A percentile compares a stretch with the other conserved stretches of the same genome.
These are phyloP conservation scores for Hanseniaspora occidentalis DNA, from an alignment of 805 yeast species.

Conservation along the genomic window DNA sequence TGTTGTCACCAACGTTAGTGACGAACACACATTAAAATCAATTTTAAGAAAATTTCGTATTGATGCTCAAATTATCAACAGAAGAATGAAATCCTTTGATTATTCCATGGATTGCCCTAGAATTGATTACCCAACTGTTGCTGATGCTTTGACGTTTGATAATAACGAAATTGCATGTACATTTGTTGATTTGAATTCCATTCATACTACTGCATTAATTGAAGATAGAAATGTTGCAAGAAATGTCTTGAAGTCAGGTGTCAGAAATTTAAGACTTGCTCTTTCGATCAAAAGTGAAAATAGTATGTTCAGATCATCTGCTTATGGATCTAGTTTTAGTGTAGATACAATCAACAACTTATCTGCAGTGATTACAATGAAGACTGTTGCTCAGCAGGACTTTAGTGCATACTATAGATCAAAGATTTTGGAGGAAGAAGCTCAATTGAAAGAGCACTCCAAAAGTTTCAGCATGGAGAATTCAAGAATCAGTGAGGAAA, in stretches of 20 bases:
- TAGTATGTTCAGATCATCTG: conserved; percentile 33
- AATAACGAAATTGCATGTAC: conserved; percentile 44
- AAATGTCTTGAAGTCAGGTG: conserved; percentile 10
- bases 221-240: conserved; percentile 42
- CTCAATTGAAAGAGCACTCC: neutral
- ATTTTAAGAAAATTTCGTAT: conserved; percentile 24
- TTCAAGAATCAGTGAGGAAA: conserved; percentile 11
- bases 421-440: conserved; percentile 8
- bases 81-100: conserved; percentile 29
- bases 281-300: conserved; percentile 29
- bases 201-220: conserved; percentile 48
- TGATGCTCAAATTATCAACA: conserved; percentile 37
- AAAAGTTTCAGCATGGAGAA: neutral
- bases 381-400: conserved; percentile 13
- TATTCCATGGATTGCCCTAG: conserved; percentile 35
- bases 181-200: conserved; percentile 47
- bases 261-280: conserved; percentile 29
- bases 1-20: conserved; percentile 53
- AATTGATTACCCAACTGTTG: conserved; percentile 31
- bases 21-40: conserved; percentile 33
- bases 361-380: conserved; percentile 12
- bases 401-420: conserved; percentile 13
- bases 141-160: conserved; percentile 48
- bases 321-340: conserved; percentile 29
- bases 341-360: conserved; percentile 42